A percentile compares a stretch with the other conserved stretches of the same genome.
phyloP scores from a whole-genome alignment of 768 basidiomycete species.

The Pisolithus sp. region DNA sequence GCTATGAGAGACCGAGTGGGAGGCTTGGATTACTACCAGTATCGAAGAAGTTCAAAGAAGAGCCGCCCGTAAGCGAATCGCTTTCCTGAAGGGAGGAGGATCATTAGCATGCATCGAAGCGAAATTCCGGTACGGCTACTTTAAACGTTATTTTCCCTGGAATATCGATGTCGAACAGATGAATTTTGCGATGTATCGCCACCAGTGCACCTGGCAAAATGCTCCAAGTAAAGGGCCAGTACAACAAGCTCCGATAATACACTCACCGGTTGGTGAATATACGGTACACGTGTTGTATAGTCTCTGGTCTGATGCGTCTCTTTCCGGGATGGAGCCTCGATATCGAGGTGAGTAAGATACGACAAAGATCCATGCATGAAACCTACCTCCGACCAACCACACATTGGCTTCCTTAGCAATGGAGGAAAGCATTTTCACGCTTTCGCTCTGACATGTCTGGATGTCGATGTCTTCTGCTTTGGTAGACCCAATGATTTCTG shows the following conservation, averaged over 20 bases:
- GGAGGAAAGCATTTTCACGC: conserved; percentile 72
- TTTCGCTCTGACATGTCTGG: conserved; percentile 55
- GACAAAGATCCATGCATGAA: not conserved
- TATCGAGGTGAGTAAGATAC: not conserved
- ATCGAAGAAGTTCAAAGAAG: conserved; percentile 70
- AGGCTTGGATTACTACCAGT: conserved; percentile 50
- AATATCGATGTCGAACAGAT: conserved; percentile 97
- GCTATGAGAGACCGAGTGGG: not conserved
- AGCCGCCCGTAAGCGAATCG: conserved; percentile 78
- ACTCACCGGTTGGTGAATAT: conserved; percentile 70
- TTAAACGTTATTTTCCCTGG: conserved; percentile 88
- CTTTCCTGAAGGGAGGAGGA: conserved; percentile 62
- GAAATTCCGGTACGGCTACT: conserved; percentile 31
- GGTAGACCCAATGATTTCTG: conserved; percentile 67
- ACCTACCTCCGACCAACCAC: conserved; percentile 90
- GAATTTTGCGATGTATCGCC: conserved; percentile 87
- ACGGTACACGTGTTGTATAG: conserved; percentile 93
- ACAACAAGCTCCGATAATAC: not conserved
- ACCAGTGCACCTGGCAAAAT: conserved; percentile 67
- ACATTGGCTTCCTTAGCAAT: conserved; percentile 70
- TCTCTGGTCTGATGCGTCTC: conserved; percentile 52
- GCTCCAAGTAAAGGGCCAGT: not conserved
- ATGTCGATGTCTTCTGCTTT: conserved; percentile 55
- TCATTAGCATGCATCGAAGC: not conserved
- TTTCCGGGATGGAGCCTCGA: conserved; percentile 89